Base-by-base conservation (phyloP, 1,284 basidiomycete genomes). In the Porphyrellus sp. region DNA sequence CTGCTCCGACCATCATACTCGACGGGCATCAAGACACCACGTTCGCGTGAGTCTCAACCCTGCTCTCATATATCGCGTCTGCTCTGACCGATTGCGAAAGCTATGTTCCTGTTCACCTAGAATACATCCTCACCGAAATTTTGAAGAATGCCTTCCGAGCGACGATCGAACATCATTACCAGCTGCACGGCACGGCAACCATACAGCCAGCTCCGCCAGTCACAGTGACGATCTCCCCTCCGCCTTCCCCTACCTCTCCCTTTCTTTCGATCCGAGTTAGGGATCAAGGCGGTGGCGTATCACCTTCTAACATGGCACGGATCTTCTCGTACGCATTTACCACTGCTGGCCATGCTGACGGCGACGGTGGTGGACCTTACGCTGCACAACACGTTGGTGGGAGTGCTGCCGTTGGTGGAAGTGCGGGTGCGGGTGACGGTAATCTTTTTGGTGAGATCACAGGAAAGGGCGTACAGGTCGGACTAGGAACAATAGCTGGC, bases 271-370 rank as follows among this genome's bases (percentile, higher is more conserved):
- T 95, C 37, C 80, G 93, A 33, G 78, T 95, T 23, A 79, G 93
- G 28, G 92, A 95, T 61, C 84, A 91, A 61, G 93, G 93, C 4
- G 92, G 91, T 16, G 92, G 92, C 4, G 86, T 95, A 33, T 77
- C 83, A 1, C 85, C 85, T 4, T 72, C 78, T 8, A 83, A 93
- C 65, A 81, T 94, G 74, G 73, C 79, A 16, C 80, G 83, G 46
- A 88, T 95, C 52, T 95, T 94, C 70, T 90, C 89, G 21, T 95
- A 95, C 67, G 91, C 91, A 7, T 95, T 93, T 68, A 93, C 92
- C 3, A 94, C 92, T 4, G 74, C 77, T 4, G 70, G 73, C 28
- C 67, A 65, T 49, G 46, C 56, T 7, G 72, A 64, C 49, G 72
- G 77, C 49, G 75, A 81, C 27, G 79, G 72, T 5, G 84, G 81